Percentiles rank a stretch among this genome's conserved stretches.
Evolutionary conservation across 345 rosid genomes (phyloP).

Genomic region (Pistacia vera): DNA sequence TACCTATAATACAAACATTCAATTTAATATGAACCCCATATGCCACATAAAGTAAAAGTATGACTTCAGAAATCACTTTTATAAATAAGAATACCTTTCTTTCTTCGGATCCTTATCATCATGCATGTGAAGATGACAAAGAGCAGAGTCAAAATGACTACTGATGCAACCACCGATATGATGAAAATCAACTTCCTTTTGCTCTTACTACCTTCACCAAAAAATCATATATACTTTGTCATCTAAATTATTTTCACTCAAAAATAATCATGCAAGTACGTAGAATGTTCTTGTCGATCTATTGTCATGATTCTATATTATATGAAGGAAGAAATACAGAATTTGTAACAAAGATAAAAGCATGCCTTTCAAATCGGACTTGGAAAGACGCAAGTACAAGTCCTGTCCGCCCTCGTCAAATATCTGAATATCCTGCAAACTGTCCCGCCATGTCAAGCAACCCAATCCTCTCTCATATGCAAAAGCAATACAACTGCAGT

Average conservation of each 20-base stretch:
- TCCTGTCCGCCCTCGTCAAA: neutral
- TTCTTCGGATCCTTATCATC: neutral
- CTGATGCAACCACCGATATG: neutral
- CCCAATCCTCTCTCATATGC: neutral
- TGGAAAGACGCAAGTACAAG: neutral
- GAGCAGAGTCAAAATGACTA: neutral
- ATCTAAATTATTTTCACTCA: no score
- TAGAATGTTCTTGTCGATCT: no score
- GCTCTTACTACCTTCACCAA: neutral
- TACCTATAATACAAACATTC: neutral
- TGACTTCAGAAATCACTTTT: no score
- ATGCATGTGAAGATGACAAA: neutral
- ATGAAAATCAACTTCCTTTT: neutral
- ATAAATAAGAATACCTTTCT: neutral
- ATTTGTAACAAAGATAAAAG: no score
- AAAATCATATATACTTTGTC: neutral
- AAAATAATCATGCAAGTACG: no score
- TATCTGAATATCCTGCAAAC: neutral
- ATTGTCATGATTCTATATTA: no score
- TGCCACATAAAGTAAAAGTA: neutral
- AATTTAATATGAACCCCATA: neutral
- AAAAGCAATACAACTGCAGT: conserved; percentile 25
- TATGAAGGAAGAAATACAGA: no score
- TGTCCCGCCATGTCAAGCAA: conserved; percentile 13
- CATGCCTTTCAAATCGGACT: neutral